Percentiles rank a stretch among this genome's conserved stretches.
phyloP scores from a whole-genome alignment of 164 flowering plant species.

The Tetrastigma voinierianum region DNA sequence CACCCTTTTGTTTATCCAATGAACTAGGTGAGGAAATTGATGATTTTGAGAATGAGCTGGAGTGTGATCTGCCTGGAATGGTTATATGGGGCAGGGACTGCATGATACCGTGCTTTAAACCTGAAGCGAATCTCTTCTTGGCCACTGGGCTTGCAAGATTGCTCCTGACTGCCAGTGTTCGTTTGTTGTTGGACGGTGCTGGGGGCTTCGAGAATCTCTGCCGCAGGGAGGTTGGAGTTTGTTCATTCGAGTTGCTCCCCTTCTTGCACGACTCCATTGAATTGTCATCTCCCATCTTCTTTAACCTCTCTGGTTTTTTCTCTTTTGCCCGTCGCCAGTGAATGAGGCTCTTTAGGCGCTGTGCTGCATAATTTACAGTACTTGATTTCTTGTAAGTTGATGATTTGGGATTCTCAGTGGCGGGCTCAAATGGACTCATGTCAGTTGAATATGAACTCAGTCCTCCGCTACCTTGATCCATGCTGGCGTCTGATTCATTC shows the following conservation, averaged over 20 bases:
- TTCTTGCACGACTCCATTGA: constrained; percentile 35
- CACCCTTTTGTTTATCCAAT: constrained; percentile 36
- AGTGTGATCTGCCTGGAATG: constrained; percentile 34
- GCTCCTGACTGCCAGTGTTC: constrained; percentile 67
- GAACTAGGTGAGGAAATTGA: constrained; percentile 40
- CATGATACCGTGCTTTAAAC: constrained; percentile 64
- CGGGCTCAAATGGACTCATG: constrained; percentile 16
- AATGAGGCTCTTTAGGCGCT: constrained; percentile 56
- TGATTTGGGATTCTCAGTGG: constrained; percentile 21
- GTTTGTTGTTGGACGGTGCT: constrained; percentile 57
- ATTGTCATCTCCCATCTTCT: constrained; percentile 27
- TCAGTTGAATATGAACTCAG: constrained; percentile 27
- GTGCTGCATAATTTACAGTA: constrained; percentile 46
- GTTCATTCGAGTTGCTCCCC: constrained; percentile 36
- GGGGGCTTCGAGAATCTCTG: constrained; percentile 61
- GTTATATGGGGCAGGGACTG: constrained; percentile 42
- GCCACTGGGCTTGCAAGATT: constrained; percentile 67
- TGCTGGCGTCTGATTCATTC: constrained; percentile 26
- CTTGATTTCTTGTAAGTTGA: constrained; percentile 20
- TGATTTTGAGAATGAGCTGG: constrained; percentile 49
- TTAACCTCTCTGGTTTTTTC: constrained; percentile 29
- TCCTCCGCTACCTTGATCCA: constrained; percentile 15
- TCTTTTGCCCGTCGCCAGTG: constrained; percentile 59
- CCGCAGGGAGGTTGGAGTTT: constrained; percentile 66
- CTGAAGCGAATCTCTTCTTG: constrained; percentile 78